Evolutionary conservation across 768 basidiomycete species (phyloP).

Genomic region (Kwoniella sp.): DNA sequence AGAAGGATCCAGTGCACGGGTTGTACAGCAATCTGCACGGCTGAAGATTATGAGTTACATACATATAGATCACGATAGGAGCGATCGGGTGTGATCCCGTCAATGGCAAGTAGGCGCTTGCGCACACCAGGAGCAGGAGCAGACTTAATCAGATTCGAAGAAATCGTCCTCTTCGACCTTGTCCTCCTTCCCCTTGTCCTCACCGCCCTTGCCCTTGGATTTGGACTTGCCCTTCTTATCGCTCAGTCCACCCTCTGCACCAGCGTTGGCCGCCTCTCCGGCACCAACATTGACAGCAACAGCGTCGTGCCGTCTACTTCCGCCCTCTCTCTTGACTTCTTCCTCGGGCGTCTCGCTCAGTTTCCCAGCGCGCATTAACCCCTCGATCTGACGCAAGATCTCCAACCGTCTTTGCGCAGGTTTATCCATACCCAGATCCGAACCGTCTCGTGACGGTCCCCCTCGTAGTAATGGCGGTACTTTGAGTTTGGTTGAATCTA

Average conservation of each 20-base stretch:
- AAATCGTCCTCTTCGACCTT: constrained; percentile 44
- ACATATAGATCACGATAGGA: too few relatives aligned
- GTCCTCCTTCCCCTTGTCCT: constrained; percentile 12
- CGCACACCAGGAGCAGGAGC: too few relatives aligned
- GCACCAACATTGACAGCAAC: not conserved
- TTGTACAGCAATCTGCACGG: too few relatives aligned
- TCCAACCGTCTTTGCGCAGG: constrained; percentile 25
- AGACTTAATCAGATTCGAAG: constrained; percentile 36
- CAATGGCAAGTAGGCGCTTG: too few relatives aligned
- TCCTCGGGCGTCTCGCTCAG: constrained; percentile 38
- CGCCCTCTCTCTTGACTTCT: constrained; percentile 22
- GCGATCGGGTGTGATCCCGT: too few relatives aligned
- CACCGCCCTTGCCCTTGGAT: constrained; percentile 2
- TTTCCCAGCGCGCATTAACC: constrained; percentile 32
- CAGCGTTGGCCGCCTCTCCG: too few relatives aligned
- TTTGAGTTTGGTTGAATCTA: constrained; percentile 18
- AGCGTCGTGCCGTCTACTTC: not conserved
- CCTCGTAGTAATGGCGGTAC: constrained; percentile 19
- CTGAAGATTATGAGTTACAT: too few relatives aligned
- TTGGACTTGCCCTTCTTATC: constrained; percentile 14
- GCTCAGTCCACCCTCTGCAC: not conserved
- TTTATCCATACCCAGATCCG: constrained; percentile 12
- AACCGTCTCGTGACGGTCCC: not conserved
- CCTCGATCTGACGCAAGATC: constrained; percentile 36
- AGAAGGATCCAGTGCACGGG: too few relatives aligned